Evolutionary conservation across 768 basidiomycete genomes (phyloP).

Genomic region (Lyophyllum semitale): DNA sequence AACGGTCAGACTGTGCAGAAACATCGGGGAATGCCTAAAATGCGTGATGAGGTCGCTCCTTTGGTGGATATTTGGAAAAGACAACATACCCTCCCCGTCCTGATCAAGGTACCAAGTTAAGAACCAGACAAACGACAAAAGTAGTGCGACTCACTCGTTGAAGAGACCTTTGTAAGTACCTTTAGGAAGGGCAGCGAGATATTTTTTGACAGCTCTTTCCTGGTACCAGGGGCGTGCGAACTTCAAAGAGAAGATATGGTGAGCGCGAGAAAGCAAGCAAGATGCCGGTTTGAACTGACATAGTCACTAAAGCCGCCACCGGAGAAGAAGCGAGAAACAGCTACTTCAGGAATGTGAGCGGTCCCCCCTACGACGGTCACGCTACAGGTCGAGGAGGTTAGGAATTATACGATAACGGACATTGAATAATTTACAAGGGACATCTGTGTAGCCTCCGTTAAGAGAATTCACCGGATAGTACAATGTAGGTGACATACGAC

Average conservation of each 20-base stretch:
- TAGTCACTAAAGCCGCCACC: slow-evolving; percentile 77
- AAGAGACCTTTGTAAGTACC: slow-evolving; percentile 59
- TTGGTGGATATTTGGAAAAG: background rate
- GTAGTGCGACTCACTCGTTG: slow-evolving; percentile 46
- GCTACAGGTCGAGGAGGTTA: slow-evolving; percentile 32
- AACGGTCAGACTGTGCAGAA: slow-evolving; percentile 55
- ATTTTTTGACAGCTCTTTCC: slow-evolving; percentile 40
- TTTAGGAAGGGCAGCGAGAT: slow-evolving; percentile 44
- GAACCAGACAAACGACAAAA: background rate
- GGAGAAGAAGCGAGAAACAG: slow-evolving; percentile 52
- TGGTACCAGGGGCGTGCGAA: slow-evolving; percentile 61
- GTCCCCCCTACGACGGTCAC: slow-evolving; percentile 78
- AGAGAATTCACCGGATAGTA: background rate
- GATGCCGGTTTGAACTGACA: slow-evolving; percentile 35
- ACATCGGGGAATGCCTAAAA: slow-evolving; percentile 65
- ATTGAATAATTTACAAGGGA: slow-evolving; percentile 44
- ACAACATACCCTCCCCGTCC: slow-evolving; percentile 54
- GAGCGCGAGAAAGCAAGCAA: background rate
- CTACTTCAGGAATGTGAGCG: slow-evolving; percentile 56
- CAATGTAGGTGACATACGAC: slow-evolving; percentile 28
- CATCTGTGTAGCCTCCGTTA: slow-evolving; percentile 31
- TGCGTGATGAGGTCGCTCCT: background rate
- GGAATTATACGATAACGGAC: background rate
- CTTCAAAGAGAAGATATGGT: slow-evolving; percentile 26
- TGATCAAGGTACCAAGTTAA: background rate